phyloP scores from a whole-genome alignment of 2,329 filamentous ascomycete species.

The Stagonosporopsis chrysanthemi region DNA sequence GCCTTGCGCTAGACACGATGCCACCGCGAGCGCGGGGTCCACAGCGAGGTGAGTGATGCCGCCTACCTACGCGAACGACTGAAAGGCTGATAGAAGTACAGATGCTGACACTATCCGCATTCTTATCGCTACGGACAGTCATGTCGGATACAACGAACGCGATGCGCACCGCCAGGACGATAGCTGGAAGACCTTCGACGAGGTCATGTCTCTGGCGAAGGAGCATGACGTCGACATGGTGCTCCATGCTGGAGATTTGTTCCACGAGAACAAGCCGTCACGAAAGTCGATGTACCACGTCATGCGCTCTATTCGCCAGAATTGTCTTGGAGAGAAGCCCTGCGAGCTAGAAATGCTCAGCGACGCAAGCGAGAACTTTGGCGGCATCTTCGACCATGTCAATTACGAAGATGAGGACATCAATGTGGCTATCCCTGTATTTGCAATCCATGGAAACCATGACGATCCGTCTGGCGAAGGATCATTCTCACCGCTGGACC shows the following conservation, averaged over 20 bases:
- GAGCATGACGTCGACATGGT: constrained; percentile 97
- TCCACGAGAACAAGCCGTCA: constrained; percentile 97
- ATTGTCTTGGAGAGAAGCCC: constrained; percentile 93
- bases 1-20: constrained; percentile 26
- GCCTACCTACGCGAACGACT: neutral
- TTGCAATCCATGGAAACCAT: constrained; percentile 98
- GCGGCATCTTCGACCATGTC: constrained; percentile 86
- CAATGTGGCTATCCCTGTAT: constrained; percentile 95
- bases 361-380: constrained; percentile 90
- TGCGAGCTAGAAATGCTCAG: constrained; percentile 95
- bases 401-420: constrained; percentile 99
- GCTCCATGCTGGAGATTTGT: constrained; percentile 89
- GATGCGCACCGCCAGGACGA: constrained; percentile 95
- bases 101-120: constrained; percentile 89
- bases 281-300: constrained; percentile 97
- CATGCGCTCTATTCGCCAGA: constrained; percentile 91
- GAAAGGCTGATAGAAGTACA: constrained; percentile 33
- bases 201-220: constrained; percentile 88
- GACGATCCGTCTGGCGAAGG: constrained; percentile 98
- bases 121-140: constrained; percentile 92
- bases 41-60: constrained; percentile 37
- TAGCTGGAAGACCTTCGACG: constrained; percentile 95
- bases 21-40: constrained; percentile 35
- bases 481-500: constrained; percentile 86
- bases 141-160: constrained; percentile 95